Base-by-base conservation (phyloP, 768 basidiomycete species). In the Mycena capillaripes region DNA sequence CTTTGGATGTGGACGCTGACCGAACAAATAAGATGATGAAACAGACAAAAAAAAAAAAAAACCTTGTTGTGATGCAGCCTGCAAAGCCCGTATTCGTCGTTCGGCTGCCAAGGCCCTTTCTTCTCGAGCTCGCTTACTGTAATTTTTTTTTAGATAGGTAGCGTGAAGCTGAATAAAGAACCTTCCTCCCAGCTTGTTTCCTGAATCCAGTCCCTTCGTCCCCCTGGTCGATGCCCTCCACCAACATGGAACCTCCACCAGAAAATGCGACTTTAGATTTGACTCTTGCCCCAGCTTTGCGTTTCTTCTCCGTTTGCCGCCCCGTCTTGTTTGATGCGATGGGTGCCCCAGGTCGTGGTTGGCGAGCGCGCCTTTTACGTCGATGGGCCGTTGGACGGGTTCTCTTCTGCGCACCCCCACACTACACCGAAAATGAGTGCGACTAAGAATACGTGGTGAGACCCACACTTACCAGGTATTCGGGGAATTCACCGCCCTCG, bases 81-180 rank as follows among this genome's bases (percentile, higher is more conserved):
- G 85, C 55, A 91, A 76, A 11, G 85, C 84, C 58, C 80, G 81
- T 16, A 93, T 61, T 38, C 95, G 87, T 25, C 83, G 85, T 80
- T 96, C 93, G 9, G 88, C 89, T n/a, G 94, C 95, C 40, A 90
- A 74, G 2, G 93, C 94, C 66, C 94, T 87, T 78, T 94, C 93
- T 74, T 94, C 94, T 69, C 94, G 84, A 17, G 94, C 95, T 36
- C 92, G 87, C 79, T 94, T 94, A 79, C 95, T 96, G 77, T 29
- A 25, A 17, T 58, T 55, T 34, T 58, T 38, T 17, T 53, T 52
- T 58, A 30, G 46, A 53, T 40, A 23, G 50, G 58, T 19, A 42
- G 36, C 7, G 23, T 30, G 55, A 12, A 30, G 14, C 25, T 16
- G 11, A 29, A 27, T 27, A 48, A 8, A 25, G 32, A 40, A 74